Evolutionary conservation across 1,284 basidiomycete genomes (phyloP).

Genomic region (Sanguinoderma infundibulare): DNA sequence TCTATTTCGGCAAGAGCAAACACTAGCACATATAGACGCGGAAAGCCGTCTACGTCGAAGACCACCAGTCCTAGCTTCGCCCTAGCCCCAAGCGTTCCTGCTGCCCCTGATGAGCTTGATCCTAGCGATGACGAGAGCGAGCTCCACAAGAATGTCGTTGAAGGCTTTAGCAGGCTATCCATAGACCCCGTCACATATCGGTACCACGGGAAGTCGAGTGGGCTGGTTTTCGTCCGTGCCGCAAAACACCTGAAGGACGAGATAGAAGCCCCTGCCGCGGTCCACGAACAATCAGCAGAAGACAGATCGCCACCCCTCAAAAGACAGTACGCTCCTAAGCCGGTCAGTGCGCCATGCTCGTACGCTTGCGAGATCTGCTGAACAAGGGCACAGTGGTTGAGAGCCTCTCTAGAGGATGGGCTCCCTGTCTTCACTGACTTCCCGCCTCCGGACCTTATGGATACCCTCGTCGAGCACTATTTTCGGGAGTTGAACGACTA

Average conservation of each 20-base stretch:
- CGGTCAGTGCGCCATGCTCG: neutral
- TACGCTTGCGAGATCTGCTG: neutral
- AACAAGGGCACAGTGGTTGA: constrained; percentile 31
- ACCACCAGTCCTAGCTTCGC: neutral
- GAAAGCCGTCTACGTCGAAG: neutral
- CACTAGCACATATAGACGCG: no score
- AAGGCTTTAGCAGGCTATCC: constrained; percentile 28
- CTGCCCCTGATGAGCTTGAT: constrained; percentile 33
- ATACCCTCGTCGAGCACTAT: constrained; percentile 69
- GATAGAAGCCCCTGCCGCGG: constrained; percentile 14
- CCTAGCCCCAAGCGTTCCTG: neutral
- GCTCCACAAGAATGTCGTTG: constrained; percentile 25
- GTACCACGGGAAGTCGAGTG: constrained; percentile 59
- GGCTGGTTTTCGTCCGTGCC: constrained; percentile 50
- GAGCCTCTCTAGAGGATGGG: constrained; percentile 28
- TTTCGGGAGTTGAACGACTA: constrained; percentile 66
- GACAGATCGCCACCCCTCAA: neutral
- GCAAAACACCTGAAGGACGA: constrained; percentile 53
- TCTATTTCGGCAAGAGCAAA: neutral
- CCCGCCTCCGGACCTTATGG: constrained; percentile 66
- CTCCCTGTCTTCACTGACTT: constrained; percentile 42
- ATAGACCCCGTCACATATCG: constrained; percentile 36
- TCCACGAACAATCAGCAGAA: neutral
- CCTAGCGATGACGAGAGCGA: constrained; percentile 40
- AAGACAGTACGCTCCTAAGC: neutral